These are phyloP conservation scores for Trichophaea hybrida DNA, from an alignment of 2,329 filamentous ascomycete genomes.

Conservation along the genomic window DNA sequence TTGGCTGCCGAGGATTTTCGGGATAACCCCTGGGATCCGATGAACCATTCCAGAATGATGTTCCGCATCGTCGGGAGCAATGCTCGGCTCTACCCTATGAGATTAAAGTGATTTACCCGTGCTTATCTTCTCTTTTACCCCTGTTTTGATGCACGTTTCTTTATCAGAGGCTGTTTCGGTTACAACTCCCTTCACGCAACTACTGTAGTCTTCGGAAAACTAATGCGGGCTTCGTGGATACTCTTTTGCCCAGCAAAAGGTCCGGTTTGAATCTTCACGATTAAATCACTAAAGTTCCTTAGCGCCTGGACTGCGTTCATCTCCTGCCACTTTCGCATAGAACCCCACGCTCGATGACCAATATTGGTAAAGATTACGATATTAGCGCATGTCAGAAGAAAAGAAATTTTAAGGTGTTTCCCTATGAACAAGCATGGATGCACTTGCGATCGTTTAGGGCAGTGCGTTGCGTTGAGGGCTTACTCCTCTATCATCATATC, in stretches of 20 bases:
- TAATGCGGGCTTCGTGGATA: not conserved
- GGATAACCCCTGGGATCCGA: not conserved
- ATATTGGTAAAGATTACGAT: not conserved
- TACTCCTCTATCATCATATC: not conserved
- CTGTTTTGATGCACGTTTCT: not conserved
- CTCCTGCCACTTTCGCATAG: not conserved
- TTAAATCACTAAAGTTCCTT: not conserved
- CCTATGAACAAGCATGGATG: slow-evolving; percentile 3
- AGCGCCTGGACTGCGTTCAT: not conserved
- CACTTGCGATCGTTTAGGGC: not conserved
- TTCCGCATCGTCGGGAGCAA: not conserved
- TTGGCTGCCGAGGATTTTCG: not conserved
- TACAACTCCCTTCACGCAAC: not conserved
- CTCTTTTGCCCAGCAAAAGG: not conserved
- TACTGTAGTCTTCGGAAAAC: not conserved
- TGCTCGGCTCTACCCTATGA: not conserved
- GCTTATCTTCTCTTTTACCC: not conserved
- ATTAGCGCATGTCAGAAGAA: not conserved
- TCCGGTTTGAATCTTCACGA: not conserved
- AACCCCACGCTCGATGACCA: not conserved
- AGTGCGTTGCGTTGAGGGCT: slow-evolving; percentile 1
- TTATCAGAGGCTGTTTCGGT: not conserved
- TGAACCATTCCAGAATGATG: not conserved
- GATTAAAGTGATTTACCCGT: not conserved
- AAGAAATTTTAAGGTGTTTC: slow-evolving; percentile 6